Percentiles rank a stretch among this genome's conserved stretches.
These are phyloP conservation scores for Diaporthe sp. DNA, from an alignment of 2,329 filamentous ascomycete genomes.

Conservation along the genomic window DNA sequence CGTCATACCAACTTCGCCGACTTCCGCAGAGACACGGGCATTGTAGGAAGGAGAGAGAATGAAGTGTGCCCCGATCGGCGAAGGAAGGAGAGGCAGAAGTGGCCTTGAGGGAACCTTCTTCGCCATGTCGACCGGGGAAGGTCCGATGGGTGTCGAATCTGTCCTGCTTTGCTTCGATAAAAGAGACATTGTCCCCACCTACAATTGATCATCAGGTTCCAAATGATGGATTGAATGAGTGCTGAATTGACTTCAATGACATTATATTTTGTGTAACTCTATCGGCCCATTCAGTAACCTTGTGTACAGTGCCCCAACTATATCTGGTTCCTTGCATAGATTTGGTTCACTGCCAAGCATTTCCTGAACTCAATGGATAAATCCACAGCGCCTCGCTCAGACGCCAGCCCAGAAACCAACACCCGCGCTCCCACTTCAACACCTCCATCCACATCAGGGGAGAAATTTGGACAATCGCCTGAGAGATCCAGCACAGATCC, in stretches of 20 bases:
- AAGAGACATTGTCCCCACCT: neutral
- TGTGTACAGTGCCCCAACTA: neutral
- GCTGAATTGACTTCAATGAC: neutral
- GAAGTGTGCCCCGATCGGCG: no score
- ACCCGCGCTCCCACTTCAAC: neutral
- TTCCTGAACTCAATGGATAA: conserved; percentile 10
- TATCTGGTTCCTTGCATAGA: conserved; percentile 7
- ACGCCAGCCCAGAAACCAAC: neutral
- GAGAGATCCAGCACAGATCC: neutral
- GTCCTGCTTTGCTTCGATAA: neutral
- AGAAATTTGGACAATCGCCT: neutral
- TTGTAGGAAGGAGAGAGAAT: neutral
- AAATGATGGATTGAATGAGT: neutral
- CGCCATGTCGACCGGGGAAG: neutral
- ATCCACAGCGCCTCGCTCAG: neutral
- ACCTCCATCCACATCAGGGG: neutral
- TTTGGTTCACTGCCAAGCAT: conserved; percentile 8
- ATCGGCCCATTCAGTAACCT: neutral
- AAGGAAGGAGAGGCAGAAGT: neutral
- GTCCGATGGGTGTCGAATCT: neutral
- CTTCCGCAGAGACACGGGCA: neutral
- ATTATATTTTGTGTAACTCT: conserved; percentile 19
- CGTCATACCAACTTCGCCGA: conserved; percentile 16
- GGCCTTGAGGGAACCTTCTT: neutral
- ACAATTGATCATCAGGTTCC: neutral